Evolutionary conservation across 2,329 filamentous ascomycete genomes (phyloP).

Genomic region (Aspergillus fijiensis): DNA sequence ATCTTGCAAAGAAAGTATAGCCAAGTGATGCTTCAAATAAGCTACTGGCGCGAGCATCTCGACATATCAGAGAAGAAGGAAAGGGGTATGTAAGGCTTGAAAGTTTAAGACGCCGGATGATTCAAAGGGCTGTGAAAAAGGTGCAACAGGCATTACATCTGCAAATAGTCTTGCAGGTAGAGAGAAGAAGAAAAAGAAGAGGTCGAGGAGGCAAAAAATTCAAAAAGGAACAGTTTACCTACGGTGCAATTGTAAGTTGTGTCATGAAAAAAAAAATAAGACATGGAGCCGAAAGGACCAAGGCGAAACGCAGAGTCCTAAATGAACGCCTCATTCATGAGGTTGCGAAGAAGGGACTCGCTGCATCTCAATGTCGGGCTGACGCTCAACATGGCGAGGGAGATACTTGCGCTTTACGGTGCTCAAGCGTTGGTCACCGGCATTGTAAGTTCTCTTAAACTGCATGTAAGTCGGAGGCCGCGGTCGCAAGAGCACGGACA

Average conservation of each 20-base stretch:
- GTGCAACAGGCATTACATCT: conserved; percentile 6
- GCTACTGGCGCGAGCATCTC: conserved; percentile 1
- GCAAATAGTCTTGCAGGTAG: conserved; percentile 1
- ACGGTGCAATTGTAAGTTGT: conserved; percentile 1
- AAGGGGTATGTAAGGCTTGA: conserved; percentile 6
- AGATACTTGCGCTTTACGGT: conserved; percentile 54
- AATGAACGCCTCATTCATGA: conserved; percentile 14
- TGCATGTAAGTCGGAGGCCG: conserved; percentile 83
- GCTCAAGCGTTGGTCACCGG: conserved; percentile 83
- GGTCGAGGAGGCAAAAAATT: conserved; percentile 1
- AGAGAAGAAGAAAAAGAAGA: not conserved
- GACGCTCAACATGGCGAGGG: conserved; percentile 50
- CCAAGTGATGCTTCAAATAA: not conserved
- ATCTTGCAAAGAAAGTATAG: conserved; percentile 5
- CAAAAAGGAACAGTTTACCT: not conserved
- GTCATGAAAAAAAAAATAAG: not conserved
- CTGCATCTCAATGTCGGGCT: conserved; percentile 71
- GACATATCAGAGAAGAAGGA: not conserved
- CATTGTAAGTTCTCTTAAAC: conserved; percentile 74
- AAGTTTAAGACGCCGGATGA: not conserved
- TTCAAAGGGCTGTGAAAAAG: conserved; percentile 1
- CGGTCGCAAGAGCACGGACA: conserved; percentile 77
- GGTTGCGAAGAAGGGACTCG: conserved; percentile 45
- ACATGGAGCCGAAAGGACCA: not conserved
- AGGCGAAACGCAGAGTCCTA: no score